Evolutionary conservation across 208 protist genomes (phyloP), one percentile per base, ranked within the genome.

Genomic region (Trypanosoma congolense): DNA sequence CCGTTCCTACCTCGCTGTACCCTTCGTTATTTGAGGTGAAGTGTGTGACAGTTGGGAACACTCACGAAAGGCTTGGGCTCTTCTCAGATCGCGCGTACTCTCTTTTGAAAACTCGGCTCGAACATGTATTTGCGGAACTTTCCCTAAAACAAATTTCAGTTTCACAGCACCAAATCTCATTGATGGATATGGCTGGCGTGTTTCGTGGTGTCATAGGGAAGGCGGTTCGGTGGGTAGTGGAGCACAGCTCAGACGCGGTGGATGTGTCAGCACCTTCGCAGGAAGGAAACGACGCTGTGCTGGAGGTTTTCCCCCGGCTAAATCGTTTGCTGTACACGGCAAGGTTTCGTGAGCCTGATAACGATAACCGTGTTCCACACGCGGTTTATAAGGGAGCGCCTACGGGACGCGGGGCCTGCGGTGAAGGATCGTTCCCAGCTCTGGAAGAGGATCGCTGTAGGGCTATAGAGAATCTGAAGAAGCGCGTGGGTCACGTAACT

Each of bases 401-500:
- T 5, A 30, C 16, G 18, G n/a, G 36, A 35, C 19, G 41, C 25
- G 25, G 9, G 0, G 10, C 46, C 9, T 6, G 30, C 21, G 24
- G n/a, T 4, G 43, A 31, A 22, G 1, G 24, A 16, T 43, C 22
- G 4, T 25, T 8, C 12, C 36, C 43, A 48, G 25, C 22, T 38
- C 18, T 54, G 21, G 36, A 35, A 25, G 48, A 43, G 21, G 53
- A 43, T 28, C 55, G 47, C 43, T 40, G 48, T 30, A n/a, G 42
- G 31, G 54, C 47, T 19, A 28, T 61, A 12, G 36, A 54, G 6
- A 50, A 75, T 52, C 73, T 70, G 74, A 81, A 77, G 56, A 52
- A 59, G 45, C 61, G 65, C 38, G 61, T 78, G 2, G 83, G 83
- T 24, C 61, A 75, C 41, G 65, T 74, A 24, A 42, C 56, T 9